Percentiles rank a stretch among this genome's conserved stretches.
These are phyloP conservation scores for Alternaria panax DNA, from an alignment of 2,329 filamentous ascomycete species.

Conservation along the genomic window DNA sequence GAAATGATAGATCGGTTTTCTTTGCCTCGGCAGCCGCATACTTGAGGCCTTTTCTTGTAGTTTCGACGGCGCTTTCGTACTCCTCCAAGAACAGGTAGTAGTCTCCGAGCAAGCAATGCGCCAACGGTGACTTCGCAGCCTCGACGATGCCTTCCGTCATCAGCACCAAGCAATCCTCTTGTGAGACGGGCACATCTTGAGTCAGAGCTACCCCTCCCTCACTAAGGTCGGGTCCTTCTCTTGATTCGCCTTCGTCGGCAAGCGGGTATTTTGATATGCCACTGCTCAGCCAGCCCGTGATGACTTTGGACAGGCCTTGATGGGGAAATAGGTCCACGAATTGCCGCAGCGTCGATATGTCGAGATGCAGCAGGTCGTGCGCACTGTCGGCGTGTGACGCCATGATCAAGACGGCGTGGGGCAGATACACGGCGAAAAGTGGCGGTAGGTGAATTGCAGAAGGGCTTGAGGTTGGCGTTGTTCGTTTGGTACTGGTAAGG, in stretches of 20 bases:
- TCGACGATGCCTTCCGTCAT: constrained; percentile 69
- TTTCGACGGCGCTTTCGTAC: constrained; percentile 79
- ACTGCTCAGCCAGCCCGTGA: constrained; percentile 83
- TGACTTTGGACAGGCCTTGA: constrained; percentile 79
- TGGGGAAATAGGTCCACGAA: constrained; percentile 87
- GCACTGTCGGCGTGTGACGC: constrained; percentile 47
- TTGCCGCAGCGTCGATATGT: constrained; percentile 77
- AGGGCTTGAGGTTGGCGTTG: constrained; percentile 31
- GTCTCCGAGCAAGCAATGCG: constrained; percentile 81
- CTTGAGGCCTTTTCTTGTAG: constrained; percentile 75
- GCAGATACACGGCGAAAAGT: background rate
- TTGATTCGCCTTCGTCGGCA: constrained; percentile 46
- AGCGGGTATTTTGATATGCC: constrained; percentile 81
- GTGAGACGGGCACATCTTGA: constrained; percentile 66
- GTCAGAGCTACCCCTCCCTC: constrained; percentile 48
- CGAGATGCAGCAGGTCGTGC: constrained; percentile 67
- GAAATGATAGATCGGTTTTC: constrained; percentile 73
- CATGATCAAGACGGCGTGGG: constrained; percentile 26
- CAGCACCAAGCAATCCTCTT: constrained; percentile 80
- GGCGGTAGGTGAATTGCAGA: background rate
- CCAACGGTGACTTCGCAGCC: constrained; percentile 72
- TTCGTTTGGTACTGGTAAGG: constrained; percentile 38
- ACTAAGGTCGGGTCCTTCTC: constrained; percentile 55
- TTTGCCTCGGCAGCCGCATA: constrained; percentile 66
- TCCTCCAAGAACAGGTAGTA: constrained; percentile 88